phyloP scores from a whole-genome alignment of 2,329 filamentous ascomycete species.

The Penicillium occitanis region DNA sequence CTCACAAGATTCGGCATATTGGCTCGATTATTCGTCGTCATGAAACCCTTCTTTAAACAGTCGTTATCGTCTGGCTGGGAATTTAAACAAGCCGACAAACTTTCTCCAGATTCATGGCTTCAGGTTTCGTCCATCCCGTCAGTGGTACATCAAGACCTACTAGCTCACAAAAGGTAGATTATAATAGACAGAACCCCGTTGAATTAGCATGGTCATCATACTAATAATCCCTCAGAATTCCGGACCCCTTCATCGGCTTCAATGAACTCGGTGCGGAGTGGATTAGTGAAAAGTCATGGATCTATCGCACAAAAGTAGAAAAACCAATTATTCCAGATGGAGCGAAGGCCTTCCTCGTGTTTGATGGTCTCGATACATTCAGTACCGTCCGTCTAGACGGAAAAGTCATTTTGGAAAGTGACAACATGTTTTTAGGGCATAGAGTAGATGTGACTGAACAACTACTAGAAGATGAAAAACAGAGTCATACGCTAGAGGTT shows the following conservation, averaged over 20 bases:
- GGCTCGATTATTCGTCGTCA: not conserved
- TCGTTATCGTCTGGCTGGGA: slow-evolving; percentile 9
- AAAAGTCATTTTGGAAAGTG: slow-evolving; percentile 63
- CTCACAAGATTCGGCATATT: not conserved
- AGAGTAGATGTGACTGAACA: slow-evolving; percentile 66
- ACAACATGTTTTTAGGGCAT: slow-evolving; percentile 78
- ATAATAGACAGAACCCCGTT: not conserved
- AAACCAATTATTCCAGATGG: slow-evolving; percentile 5
- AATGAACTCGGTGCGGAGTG: slow-evolving; percentile 34
- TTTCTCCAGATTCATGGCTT: slow-evolving; percentile 35
- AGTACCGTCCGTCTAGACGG: slow-evolving; percentile 71
- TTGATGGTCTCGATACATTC: slow-evolving; percentile 79
- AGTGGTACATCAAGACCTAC: slow-evolving; percentile 44
- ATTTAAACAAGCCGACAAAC: slow-evolving; percentile 18
- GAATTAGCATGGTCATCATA: not conserved
- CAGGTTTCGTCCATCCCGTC: slow-evolving; percentile 41
- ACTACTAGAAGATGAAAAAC: slow-evolving; percentile 31
- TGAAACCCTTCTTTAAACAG: slow-evolving; percentile 1
- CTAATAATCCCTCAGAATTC: slow-evolving; percentile 65
- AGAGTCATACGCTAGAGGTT: slow-evolving; percentile 47
- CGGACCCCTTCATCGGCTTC: slow-evolving; percentile 31
- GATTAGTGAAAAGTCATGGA: slow-evolving; percentile 55
- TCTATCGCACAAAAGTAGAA: slow-evolving; percentile 27
- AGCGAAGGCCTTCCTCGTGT: slow-evolving; percentile 54
- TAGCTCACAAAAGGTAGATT: slow-evolving; percentile 40